phyloP scores from a whole-genome alignment of 75 land plant species.

The Pseudotsuga menziesii region DNA sequence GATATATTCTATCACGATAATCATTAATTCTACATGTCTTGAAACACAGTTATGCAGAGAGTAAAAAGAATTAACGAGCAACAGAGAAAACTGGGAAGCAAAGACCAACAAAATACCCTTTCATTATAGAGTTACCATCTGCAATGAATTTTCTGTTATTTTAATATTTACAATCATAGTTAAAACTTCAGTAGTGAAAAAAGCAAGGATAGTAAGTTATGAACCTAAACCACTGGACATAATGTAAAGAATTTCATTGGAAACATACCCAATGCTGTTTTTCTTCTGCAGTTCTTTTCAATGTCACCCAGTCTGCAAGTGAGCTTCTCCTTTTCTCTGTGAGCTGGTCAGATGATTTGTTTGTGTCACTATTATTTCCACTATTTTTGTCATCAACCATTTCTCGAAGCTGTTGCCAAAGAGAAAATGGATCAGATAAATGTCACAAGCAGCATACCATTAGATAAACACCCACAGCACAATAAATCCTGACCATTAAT shows the following conservation, averaged over 20 bases:
- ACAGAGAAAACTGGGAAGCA: neutral
- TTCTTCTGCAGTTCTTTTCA: conserved; percentile 69
- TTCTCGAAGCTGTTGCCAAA: conserved; percentile 61
- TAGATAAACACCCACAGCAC: neutral
- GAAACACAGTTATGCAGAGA: neutral
- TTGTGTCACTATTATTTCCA: conserved; percentile 25
- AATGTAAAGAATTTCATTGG: neutral
- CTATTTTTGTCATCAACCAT: conserved; percentile 67
- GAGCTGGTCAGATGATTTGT: conserved; percentile 39
- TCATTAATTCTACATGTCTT: neutral
- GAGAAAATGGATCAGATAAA: neutral
- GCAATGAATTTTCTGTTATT: neutral
- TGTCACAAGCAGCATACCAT: neutral
- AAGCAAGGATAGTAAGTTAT: neutral
- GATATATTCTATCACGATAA: neutral
- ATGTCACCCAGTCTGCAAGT: conserved; percentile 70
- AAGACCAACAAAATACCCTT: neutral
- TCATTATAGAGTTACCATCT: no score
- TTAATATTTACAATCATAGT: neutral
- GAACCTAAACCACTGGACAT: neutral
- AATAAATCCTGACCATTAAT: no score
- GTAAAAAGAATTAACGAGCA: no score
- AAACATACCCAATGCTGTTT: conserved; percentile 91
- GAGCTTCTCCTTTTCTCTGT: conserved; percentile 64
- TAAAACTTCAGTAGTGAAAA: neutral